Conservation (phyloP, 768 basidiomycete genomes). For the Amanita molliuscula region DNA sequence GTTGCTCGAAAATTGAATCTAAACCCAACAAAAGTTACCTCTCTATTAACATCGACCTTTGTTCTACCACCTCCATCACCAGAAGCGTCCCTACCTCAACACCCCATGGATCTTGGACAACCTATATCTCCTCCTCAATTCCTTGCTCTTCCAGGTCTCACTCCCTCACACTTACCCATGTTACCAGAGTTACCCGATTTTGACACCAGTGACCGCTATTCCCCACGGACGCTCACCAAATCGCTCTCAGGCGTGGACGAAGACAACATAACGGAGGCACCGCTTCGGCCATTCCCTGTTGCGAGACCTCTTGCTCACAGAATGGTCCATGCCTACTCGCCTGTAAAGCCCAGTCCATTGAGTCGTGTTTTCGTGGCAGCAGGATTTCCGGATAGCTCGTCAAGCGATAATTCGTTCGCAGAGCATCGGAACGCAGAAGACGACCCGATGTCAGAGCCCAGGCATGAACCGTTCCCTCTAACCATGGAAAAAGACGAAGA, state of each 20-base stretch:
- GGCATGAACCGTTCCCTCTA: slow-evolving; percentile 12
- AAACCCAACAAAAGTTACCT: slow-evolving; percentile 28
- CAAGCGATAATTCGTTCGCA: slow-evolving; percentile 12
- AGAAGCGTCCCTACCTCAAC: slow-evolving; percentile 46
- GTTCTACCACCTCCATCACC: slow-evolving; percentile 75
- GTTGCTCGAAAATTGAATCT: slow-evolving; percentile 15
- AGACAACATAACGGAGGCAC: slow-evolving; percentile 6
- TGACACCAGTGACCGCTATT: background rate
- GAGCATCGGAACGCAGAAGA: background rate
- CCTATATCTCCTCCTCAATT: slow-evolving; percentile 7
- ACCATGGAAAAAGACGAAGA: slow-evolving; percentile 3
- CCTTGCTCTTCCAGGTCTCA: background rate
- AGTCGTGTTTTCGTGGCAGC: slow-evolving; percentile 69
- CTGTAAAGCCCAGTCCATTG: slow-evolving; percentile 69
- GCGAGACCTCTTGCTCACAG: slow-evolving; percentile 60
- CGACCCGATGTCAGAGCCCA: background rate
- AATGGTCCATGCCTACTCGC: slow-evolving; percentile 78
- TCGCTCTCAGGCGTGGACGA: background rate
- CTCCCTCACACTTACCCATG: background rate
- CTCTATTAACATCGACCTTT: slow-evolving; percentile 59
- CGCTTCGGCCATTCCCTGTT: slow-evolving; percentile 43
- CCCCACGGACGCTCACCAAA: background rate
- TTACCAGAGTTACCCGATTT: background rate
- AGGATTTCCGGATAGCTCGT: slow-evolving; percentile 41
- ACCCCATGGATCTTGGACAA: slow-evolving; percentile 6